Conservation (phyloP, 164 flowering plant species). For the Vitis rupestris region DNA sequence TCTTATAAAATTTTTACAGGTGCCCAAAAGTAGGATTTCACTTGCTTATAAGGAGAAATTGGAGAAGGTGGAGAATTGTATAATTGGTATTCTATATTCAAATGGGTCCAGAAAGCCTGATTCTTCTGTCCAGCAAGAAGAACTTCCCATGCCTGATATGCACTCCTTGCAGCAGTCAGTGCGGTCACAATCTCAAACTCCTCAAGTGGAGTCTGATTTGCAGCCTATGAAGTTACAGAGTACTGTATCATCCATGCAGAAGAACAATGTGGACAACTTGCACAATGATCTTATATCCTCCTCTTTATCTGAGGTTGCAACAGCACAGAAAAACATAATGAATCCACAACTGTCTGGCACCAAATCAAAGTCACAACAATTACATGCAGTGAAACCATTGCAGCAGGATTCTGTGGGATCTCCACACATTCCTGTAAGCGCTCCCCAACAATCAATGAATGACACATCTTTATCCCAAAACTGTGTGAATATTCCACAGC, state of each 20-base stretch:
- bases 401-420: conserved; percentile 51
- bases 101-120: conserved; percentile 51
- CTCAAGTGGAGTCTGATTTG: conserved; percentile 61
- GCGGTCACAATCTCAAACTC: conserved; percentile 49
- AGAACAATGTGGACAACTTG: conserved; percentile 36
- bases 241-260: conserved; percentile 47
- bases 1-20: conserved; percentile 41
- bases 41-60: conserved; percentile 58
- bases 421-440: conserved; percentile 50
- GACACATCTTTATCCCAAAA: conserved; percentile 50
- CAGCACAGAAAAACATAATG: conserved; percentile 52
- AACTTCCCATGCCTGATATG: conserved; percentile 48
- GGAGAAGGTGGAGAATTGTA: conserved; percentile 59
- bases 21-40: conserved; percentile 40
- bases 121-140: conserved; percentile 51
- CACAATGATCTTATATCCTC: conserved; percentile 54
- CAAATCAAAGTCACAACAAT: conserved; percentile 66
- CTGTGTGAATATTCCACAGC: conserved; percentile 47
- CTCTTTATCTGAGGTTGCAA: conserved; percentile 37
- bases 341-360: conserved; percentile 52
- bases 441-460: conserved; percentile 51
- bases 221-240: conserved; percentile 53
- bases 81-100: conserved; percentile 40
- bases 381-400: conserved; percentile 44
- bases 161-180: conserved; percentile 51